Percentiles rank a stretch among this genome's conserved stretches.
Evolutionary conservation across 805 yeast genomes (phyloP).

Genomic region (Tetrapisispora namnaoensis): DNA sequence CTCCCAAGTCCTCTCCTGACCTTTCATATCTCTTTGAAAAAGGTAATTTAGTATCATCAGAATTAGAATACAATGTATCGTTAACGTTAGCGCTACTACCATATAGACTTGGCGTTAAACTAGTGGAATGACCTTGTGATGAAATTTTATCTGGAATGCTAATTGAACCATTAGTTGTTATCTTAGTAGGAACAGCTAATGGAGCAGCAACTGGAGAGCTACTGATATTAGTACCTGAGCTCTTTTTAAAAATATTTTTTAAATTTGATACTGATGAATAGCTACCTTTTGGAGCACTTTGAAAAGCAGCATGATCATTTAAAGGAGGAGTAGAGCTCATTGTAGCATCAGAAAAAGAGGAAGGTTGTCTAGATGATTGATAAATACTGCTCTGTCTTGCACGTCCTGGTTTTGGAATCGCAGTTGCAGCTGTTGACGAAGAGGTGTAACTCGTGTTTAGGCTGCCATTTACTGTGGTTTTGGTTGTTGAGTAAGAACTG

Average conservation of each 20-base stretch:
- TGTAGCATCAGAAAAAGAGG: conserved; percentile 17
- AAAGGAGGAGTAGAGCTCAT: conserved; percentile 23
- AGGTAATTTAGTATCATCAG: conserved; percentile 40
- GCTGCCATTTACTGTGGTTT: conserved; percentile 1
- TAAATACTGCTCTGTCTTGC: conserved; percentile 29
- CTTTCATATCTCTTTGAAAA: conserved; percentile 69
- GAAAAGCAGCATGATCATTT: conserved; percentile 30
- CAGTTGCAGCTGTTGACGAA: conserved; percentile 18
- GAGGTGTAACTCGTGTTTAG: conserved; percentile 1
- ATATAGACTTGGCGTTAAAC: conserved; percentile 26
- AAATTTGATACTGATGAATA: conserved; percentile 75
- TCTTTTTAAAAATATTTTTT: conserved; percentile 58
- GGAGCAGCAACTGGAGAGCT: not conserved
- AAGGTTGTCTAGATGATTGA: conserved; percentile 29
- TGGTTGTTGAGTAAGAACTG: conserved; percentile 2
- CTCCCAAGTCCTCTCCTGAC: conserved; percentile 79
- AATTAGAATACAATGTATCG: conserved; percentile 27
- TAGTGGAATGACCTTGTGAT: not conserved
- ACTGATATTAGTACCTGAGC: conserved; percentile 11
- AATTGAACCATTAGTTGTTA: not conserved
- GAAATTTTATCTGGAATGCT: conserved; percentile 2
- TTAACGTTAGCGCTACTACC: conserved; percentile 28
- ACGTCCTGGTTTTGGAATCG: conserved; percentile 29
- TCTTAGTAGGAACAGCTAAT: not conserved
- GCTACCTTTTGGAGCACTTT: conserved; percentile 36